Conservation (phyloP, 305 asterid species). For the Fraxinus latifolia region DNA sequence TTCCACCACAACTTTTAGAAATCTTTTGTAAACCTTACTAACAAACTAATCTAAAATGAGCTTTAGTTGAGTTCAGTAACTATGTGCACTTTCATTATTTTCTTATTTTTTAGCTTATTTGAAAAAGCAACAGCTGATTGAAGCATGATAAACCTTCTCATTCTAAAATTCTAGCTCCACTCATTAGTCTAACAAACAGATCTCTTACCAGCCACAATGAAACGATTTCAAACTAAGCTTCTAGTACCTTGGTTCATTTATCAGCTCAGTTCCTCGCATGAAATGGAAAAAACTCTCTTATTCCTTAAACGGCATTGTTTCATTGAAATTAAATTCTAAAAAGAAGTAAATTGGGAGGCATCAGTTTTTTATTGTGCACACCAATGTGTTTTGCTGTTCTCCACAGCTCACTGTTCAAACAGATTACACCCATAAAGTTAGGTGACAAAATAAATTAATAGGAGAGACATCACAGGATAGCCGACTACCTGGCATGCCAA, state of each 20-base stretch:
- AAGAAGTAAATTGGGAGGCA: background rate
- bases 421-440: background rate
- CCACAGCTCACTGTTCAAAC: background rate
- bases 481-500: background rate
- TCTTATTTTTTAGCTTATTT: background rate
- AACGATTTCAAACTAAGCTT: background rate
- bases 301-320: background rate
- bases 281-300: background rate
- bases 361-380: background rate
- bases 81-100: background rate
- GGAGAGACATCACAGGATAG: background rate
- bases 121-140: background rate
- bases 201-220: background rate
- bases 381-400: background rate
- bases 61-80: background rate
- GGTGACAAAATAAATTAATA: background rate
- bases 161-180: background rate
- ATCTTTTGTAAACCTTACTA: background rate
- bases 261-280: background rate
- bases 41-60: background rate
- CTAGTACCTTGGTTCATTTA: background rate
- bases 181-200: background rate
- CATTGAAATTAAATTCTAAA: background rate
- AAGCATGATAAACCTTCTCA: background rate
- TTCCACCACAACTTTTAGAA: background rate